These are phyloP conservation scores for Collybia mongolica DNA, from an alignment of 768 basidiomycete genomes.

Conservation along the genomic window DNA sequence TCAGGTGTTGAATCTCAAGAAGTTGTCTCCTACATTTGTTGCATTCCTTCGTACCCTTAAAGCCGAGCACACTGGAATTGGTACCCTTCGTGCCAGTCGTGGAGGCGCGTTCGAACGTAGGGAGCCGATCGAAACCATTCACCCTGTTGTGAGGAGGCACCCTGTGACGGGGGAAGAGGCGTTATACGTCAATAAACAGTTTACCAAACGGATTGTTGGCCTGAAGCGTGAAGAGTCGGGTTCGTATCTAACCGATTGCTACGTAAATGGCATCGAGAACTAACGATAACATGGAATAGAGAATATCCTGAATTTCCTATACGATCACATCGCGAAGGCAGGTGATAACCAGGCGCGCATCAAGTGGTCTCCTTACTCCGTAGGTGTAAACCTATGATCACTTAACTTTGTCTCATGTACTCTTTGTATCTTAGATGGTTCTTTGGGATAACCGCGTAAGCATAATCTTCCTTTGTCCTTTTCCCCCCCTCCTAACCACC, in stretches of 20 bases:
- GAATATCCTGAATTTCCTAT: constrained; percentile 63
- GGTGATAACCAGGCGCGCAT: constrained; percentile 76
- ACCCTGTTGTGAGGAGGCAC: constrained; percentile 76
- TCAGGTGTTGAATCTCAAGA: constrained; percentile 66
- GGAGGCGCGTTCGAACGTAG: constrained; percentile 69
- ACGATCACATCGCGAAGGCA: constrained; percentile 75
- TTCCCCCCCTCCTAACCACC: constrained; percentile 1
- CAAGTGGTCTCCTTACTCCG: constrained; percentile 73
- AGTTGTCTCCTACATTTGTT: constrained; percentile 73
- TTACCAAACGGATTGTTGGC: constrained; percentile 78
- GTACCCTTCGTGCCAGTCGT: constrained; percentile 76
- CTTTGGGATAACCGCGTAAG: no score
- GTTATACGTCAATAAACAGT: constrained; percentile 83
- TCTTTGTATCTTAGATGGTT: constrained; percentile 16
- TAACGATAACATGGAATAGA: constrained; percentile 32
- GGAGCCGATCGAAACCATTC: constrained; percentile 79
- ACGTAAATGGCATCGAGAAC: constrained; percentile 2
- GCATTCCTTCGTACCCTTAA: constrained; percentile 77
- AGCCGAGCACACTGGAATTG: constrained; percentile 80
- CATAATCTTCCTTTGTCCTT: not conserved
- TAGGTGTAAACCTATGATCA: constrained; percentile 78
- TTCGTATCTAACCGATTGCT: constrained; percentile 22
- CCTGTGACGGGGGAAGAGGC: constrained; percentile 89
- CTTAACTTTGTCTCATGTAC: constrained; percentile 63
- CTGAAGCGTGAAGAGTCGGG: constrained; percentile 84